Evolutionary conservation across 2,329 filamentous ascomycete genomes (phyloP).

Genomic region (Nemania sp.): DNA sequence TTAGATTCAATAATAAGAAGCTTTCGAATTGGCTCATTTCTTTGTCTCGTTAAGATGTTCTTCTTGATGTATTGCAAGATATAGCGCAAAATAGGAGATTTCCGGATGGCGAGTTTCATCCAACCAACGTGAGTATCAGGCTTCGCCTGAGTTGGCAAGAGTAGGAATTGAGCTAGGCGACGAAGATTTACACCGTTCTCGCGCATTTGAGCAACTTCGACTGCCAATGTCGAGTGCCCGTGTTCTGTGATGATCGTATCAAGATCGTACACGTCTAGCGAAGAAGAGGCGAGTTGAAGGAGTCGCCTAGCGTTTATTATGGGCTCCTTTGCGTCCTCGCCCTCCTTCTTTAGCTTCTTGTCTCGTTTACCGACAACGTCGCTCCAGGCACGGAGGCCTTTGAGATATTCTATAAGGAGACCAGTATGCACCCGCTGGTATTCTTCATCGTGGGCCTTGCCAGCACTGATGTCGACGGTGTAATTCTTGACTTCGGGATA

Average conservation of each 20-base stretch:
- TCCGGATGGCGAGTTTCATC: conserved; percentile 30
- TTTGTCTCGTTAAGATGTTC: conserved; percentile 26
- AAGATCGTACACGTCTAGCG: conserved; percentile 33
- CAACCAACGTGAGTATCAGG: conserved; percentile 31
- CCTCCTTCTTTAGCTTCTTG: conserved; percentile 1
- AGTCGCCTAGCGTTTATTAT: conserved; percentile 13
- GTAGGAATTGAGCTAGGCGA: conserved; percentile 29
- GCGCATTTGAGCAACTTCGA: conserved; percentile 31
- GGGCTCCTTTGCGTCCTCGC: conserved; percentile 7
- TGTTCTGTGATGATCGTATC: conserved; percentile 26
- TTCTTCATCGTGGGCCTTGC: conserved; percentile 16
- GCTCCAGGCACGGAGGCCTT: conserved; percentile 23
- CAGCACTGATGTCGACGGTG: conserved; percentile 32
- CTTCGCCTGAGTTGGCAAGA: conserved; percentile 5
- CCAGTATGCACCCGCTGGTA: conserved; percentile 33
- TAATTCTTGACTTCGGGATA: conserved; percentile 32
- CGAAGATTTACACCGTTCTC: conserved; percentile 24
- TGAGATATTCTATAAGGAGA: conserved; percentile 30
- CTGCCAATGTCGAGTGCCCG: conserved; percentile 22
- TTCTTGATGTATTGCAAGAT: conserved; percentile 34
- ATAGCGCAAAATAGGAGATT: conserved; percentile 35
- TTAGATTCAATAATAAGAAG: conserved; percentile 35
- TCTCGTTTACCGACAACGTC: background rate
- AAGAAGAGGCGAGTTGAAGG: conserved; percentile 34
- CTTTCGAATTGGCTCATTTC: conserved; percentile 32